Conservation (phyloP, 2,329 filamentous ascomycete genomes). For the Colletotrichum sp. region DNA sequence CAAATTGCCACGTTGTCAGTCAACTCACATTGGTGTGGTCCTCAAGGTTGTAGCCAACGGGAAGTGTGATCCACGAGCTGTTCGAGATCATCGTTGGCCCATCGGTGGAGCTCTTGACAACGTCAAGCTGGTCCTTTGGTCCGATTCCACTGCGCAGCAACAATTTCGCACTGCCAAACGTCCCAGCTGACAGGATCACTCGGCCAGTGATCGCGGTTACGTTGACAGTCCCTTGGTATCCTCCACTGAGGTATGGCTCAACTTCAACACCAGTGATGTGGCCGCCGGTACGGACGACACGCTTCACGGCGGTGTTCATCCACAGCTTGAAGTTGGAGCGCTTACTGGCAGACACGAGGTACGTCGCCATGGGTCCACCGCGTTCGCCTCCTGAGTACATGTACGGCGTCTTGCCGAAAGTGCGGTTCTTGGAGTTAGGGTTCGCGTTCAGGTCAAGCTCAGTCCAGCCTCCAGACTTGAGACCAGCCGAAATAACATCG, state of each 20-base stretch:
- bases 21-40: slow-evolving; percentile 54
- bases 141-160: slow-evolving; percentile 73
- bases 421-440: slow-evolving; percentile 68
- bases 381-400: slow-evolving; percentile 72
- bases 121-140: slow-evolving; percentile 60
- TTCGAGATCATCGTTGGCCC: slow-evolving; percentile 55
- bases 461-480: slow-evolving; percentile 66
- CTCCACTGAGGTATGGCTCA: slow-evolving; percentile 56
- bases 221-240: slow-evolving; percentile 64
- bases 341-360: slow-evolving; percentile 65
- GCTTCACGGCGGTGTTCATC: slow-evolving; percentile 69
- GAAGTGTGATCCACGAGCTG: slow-evolving; percentile 60
- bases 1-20: accelerated
- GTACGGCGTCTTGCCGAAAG: slow-evolving; percentile 68
- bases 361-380: slow-evolving; percentile 73
- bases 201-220: slow-evolving; percentile 64
- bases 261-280: slow-evolving; percentile 72
- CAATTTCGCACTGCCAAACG: slow-evolving; percentile 74
- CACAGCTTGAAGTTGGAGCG: slow-evolving; percentile 71
- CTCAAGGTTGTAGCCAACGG: slow-evolving; percentile 63
- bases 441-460: slow-evolving; percentile 64
- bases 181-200: slow-evolving; percentile 71
- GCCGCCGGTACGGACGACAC: slow-evolving; percentile 67
- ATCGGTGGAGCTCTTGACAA: slow-evolving; percentile 56
- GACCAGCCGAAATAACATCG: slow-evolving; percentile 63